Evolutionary conservation across 83 land plant species (phyloP), one percentile per base, ranked within the genome.

Genomic region (Thuja plicata): DNA sequence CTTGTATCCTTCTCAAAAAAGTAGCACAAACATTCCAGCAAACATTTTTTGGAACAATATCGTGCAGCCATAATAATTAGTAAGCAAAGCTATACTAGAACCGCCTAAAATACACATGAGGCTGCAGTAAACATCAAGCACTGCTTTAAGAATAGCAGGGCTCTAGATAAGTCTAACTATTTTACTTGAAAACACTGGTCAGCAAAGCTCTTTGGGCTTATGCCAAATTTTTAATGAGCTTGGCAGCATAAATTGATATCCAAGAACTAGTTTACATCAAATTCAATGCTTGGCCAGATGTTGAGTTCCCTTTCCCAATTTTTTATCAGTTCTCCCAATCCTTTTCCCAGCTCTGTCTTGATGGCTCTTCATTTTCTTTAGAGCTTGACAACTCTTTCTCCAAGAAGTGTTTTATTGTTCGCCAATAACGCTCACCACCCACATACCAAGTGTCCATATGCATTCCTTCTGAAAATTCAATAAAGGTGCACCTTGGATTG

Each of bases 381-480:
- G 88, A 32, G 8, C 62, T 84, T 66, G 88, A 10, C 38, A 85
- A 86, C 90, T 92, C 74, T 79, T 92, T 80, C 57, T 93, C 92
- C 86, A 97, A 62, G 89, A 97, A 98, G 48, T 91, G 84, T 89
- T 92, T 94, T 66, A 97, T 89, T 43, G 93, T 84, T 46, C 92
- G 91, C 99, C 99, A 98, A 86, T 98, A 98, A 27, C 94, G 96
- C 46, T 96, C 99, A 21, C 98, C 99, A 88, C 97, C 99, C 84
- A 94, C 85, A 60, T 91, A 21, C 99, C 99, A 98, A 85, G 99
- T 98, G 84, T 98, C 99, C 99, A 98, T 98, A 85, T 98, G 99
- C 99, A 95, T 96, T 37, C 99, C 99, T 87, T 82, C 87, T 7
- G 99, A 97, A 79, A 98, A 97, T 62, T 96, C 99, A 21, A 96